Evolutionary conservation across 208 protist species (phyloP), one percentile per base, ranked within the genome.

Genomic region (Leishmania gerbilli): DNA sequence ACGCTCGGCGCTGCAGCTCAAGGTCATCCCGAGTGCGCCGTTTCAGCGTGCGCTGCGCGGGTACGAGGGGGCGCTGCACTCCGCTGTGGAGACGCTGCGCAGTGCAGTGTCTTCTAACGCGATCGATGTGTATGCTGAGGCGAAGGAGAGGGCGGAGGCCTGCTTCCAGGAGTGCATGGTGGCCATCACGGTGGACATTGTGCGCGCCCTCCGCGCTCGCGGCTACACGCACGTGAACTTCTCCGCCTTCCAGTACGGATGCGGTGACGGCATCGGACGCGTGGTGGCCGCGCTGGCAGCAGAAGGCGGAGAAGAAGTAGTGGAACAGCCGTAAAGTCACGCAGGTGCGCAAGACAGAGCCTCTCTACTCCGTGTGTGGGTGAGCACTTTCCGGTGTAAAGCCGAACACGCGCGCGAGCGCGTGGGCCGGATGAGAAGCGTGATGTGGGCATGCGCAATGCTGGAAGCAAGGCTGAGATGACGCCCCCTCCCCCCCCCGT

Each of bases 181-280:
- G 64, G 75, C 80, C 69, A 55, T 85, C 56, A 89, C 87, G 6
- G 56, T 87, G 65, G 64, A 5, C 24, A 19, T 90, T 67, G 83
- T 79, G 19, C 53, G 74, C 21, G 51, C 67, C 27, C 71, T 90
- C 24, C 51, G 82, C 65, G 67, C 62, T 19, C 24, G 5, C 24
- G 86, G 86, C 31, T 86, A 89, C 80, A 47, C 75, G 42, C 83
- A 85, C 56, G 27, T 90, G 27, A 85, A 90, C 77, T 88, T 90
- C 76, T 85, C 87, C 24, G 71, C 82, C 13, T 90, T 89, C 62
- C 81, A 79, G 62, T 90, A 89, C 74, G 83, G 71, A 21, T 86
- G 83, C 53, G 80, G 80, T 15, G 77, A 80, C 40, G 74, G 80
- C 1, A 31, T 92, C 13, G 81, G 80, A 17, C 85, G 76, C 24